phyloP scores from a whole-genome alignment of 768 basidiomycete genomes.

The Multifurca ochricompacta region DNA sequence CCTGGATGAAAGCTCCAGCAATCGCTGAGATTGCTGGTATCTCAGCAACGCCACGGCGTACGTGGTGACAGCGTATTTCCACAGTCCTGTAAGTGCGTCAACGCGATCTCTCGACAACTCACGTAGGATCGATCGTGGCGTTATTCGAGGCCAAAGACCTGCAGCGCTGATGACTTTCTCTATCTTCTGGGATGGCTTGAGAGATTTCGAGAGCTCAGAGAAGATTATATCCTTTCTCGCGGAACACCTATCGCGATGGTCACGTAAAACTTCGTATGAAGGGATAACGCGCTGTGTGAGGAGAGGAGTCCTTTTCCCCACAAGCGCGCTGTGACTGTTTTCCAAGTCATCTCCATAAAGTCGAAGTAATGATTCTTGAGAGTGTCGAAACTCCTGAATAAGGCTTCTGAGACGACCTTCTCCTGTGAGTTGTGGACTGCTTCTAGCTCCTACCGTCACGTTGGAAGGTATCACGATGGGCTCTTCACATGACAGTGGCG shows the following conservation, averaged over 20 bases:
- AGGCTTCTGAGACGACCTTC: background rate
- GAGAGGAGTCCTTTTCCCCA: background rate
- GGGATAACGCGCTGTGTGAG: background rate
- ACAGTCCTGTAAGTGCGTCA: background rate
- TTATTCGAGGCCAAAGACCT: slow-evolving; percentile 12
- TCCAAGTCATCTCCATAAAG: slow-evolving; percentile 7
- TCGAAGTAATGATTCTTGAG: background rate
- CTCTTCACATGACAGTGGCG: background rate
- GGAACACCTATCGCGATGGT: background rate
- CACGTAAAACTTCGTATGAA: background rate
- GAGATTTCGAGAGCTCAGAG: background rate
- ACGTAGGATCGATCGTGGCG: slow-evolving; percentile 6
- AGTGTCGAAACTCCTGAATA: background rate
- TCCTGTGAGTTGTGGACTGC: background rate
- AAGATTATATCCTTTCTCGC: background rate
- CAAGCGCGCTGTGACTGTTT: background rate
- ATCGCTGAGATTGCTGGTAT: slow-evolving; percentile 7
- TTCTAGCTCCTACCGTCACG: no score
- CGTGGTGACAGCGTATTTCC: background rate
- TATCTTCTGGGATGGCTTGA: background rate
- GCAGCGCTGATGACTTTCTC: background rate
- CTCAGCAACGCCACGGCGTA: background rate
- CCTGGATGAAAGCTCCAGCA: slow-evolving; percentile 3
- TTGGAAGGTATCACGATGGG: background rate
- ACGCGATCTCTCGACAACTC: slow-evolving; percentile 22